Base-by-base conservation (phyloP, 2,329 filamentous ascomycete genomes). In the Pseudopyricularia javanii region DNA sequence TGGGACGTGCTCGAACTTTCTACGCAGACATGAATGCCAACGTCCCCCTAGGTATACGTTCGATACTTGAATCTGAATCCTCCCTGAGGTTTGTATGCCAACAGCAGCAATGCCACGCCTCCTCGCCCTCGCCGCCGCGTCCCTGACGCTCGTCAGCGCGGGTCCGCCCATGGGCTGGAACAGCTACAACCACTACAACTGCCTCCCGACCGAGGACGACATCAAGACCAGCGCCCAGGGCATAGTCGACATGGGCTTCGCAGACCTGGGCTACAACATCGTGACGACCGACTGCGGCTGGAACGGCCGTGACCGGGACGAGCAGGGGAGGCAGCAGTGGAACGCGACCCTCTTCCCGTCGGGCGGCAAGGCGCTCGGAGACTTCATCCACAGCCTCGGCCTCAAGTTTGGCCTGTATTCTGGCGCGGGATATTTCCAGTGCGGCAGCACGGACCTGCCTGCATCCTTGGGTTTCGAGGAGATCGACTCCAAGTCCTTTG, bases 281-380 rank as follows among this genome's bases (percentile, higher is more conserved):
- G 74, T 82, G 32, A 79, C 76, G 0, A 70, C 73, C 0, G 80
- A 83, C 58, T 83, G 78, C 52, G 79, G 80, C 1, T 83, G 79
- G 80, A 70, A 66, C 22, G 59, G 64, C 0, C 58, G 57, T 15
- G 60, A 68, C 7, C 63, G 70, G 4, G 66, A 74, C 35, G 60
- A 64, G 0, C 62, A 76, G 9, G 73, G 72, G 2, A 66, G 66
- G 20, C 63, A 79, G 3, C 70, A 73, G 12, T 80, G 74, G 70
- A 75, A 80, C 53, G 57, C 62, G 7, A 68, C 62, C 0, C 58
- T 71, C 1, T 80, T 80, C 30, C 78, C 77, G 0, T 73, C 73
- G 0, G 74, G 73, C 0, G 69, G 75, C 15, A 68, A 66, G 22
- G 74, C 69, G 1, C 61, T 80, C 3, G 72, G 73, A 1, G 69